phyloP scores from a whole-genome alignment of 2,329 filamentous ascomycete species.

The Mycosphaerella arachidis region DNA sequence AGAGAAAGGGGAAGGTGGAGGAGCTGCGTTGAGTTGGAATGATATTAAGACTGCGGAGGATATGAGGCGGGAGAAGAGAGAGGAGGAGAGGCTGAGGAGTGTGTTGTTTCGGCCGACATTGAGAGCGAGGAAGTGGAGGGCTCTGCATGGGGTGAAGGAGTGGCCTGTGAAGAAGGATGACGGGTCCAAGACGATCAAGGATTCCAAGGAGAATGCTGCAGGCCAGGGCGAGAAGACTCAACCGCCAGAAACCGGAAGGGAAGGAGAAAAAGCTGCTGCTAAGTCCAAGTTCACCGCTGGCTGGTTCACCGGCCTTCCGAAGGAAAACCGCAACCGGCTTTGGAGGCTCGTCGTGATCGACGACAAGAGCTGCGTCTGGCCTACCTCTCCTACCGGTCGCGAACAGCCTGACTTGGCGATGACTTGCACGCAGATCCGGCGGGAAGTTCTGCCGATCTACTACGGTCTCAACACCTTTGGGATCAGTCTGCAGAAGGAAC shows the following conservation, averaged over 20 bases:
- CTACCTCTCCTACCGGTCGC: constrained; percentile 8
- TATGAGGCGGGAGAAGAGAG: constrained; percentile 1
- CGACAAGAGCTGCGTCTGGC: constrained; percentile 18
- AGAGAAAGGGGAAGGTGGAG: neutral
- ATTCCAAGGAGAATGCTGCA: neutral
- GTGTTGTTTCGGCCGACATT: neutral
- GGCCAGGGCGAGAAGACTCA: neutral
- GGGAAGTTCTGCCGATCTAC: constrained; percentile 24
- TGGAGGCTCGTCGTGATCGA: constrained; percentile 21
- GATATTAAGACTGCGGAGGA: neutral
- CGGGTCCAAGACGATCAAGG: too few species aligned
- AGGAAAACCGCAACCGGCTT: constrained; percentile 16
- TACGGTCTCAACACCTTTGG: constrained; percentile 26
- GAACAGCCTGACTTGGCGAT: constrained; percentile 29
- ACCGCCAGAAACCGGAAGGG: neutral
- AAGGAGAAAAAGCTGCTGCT: neutral
- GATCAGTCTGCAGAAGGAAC: constrained; percentile 10
- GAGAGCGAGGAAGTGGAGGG: neutral
- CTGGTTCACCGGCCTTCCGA: constrained; percentile 7
- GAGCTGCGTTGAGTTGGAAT: neutral
- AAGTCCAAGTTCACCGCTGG: neutral
- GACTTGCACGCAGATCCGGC: constrained; percentile 19
- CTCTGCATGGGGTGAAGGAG: neutral
- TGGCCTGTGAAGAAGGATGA: neutral
- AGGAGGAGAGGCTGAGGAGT: neutral